phyloP scores from a whole-genome alignment of 495 filamentous ascomycete species.

The Daldinia grandis region DNA sequence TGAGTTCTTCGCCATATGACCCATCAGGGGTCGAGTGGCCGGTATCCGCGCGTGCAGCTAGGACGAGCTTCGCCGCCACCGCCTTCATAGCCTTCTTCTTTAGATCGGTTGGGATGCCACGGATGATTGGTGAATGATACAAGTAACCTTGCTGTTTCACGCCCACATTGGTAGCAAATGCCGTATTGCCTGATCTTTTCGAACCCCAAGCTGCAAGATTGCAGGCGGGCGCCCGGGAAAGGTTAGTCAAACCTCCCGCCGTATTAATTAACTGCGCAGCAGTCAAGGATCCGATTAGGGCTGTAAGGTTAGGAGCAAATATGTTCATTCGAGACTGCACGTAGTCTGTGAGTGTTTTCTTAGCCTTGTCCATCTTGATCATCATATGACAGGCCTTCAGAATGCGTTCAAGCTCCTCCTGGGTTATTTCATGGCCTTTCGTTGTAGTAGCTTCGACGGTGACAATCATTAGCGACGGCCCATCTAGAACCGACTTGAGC shows the following conservation, averaged over 20 bases:
- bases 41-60: conserved; percentile 87
- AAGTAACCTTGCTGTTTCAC: conserved; percentile 93
- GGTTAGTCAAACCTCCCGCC: conserved; percentile 83
- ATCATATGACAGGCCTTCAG: conserved; percentile 86
- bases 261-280: conserved; percentile 96
- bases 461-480: conserved; percentile 92
- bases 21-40: conserved; percentile 86
- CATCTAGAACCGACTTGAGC: conserved; percentile 81
- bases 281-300: conserved; percentile 90
- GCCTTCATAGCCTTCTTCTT: conserved; percentile 97
- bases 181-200: conserved; percentile 81
- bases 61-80: conserved; percentile 89
- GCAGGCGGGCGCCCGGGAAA: conserved; percentile 91
- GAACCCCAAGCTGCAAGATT: conserved; percentile 90
- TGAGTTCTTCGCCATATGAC: conserved; percentile 83
- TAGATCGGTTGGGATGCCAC: conserved; percentile 81
- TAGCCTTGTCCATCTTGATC: conserved; percentile 84
- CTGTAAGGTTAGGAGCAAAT: conserved; percentile 95
- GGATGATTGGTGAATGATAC: conserved; percentile 88
- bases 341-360: conserved; percentile 87
- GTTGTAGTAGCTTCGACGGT: conserved; percentile 94
- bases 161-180: conserved; percentile 93
- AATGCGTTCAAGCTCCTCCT: conserved; percentile 77
- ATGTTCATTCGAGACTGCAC: conserved; percentile 97
- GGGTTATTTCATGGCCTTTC: conserved; percentile 77